Percentiles rank a stretch among this genome's conserved stretches.
Evolutionary conservation across 1,139 yeast species (phyloP).

Genomic region (Lodderomyces theae): DNA sequence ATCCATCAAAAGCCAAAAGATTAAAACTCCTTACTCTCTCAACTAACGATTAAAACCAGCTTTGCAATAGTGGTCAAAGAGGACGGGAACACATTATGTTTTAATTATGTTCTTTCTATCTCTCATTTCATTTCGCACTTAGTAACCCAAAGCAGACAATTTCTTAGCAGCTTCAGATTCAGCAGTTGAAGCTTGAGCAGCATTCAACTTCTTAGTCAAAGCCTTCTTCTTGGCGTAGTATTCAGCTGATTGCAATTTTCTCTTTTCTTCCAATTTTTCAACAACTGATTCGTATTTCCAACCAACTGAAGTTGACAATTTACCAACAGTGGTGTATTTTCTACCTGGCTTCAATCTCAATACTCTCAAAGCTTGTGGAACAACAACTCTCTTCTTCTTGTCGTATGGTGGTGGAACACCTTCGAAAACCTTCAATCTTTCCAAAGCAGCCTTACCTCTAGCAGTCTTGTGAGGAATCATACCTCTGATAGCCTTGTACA

Average conservation of each 20-base stretch:
- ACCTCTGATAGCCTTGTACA: constrained; percentile 99
- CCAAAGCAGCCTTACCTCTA: constrained; percentile 99
- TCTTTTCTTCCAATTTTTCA: constrained; percentile 97
- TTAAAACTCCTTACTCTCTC: not conserved
- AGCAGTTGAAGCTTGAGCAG: constrained; percentile 80
- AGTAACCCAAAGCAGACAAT: constrained; percentile 80
- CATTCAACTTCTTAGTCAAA: constrained; percentile 83
- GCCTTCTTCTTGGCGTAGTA: constrained; percentile 99
- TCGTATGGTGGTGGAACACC: constrained; percentile 99
- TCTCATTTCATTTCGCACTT: constrained; percentile 22
- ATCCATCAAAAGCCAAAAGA: not conserved
- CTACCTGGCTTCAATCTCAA: constrained; percentile 99
- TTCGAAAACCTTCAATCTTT: constrained; percentile 98
- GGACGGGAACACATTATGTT: not conserved
- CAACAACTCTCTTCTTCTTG: constrained; percentile 99
- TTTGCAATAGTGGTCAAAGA: no score
- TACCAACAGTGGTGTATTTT: constrained; percentile 98
- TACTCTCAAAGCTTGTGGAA: constrained; percentile 99
- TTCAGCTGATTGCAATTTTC: constrained; percentile 99
- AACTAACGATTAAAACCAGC: not conserved
- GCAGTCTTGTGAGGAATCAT: constrained; percentile 99
- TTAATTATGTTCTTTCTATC: not conserved
- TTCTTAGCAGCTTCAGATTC: constrained; percentile 71
- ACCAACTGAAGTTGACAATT: constrained; percentile 95
- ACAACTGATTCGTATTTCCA: constrained; percentile 99